Evolutionary conservation across 1,284 basidiomycete genomes (phyloP).

Genomic region (Ustilago esculenta): DNA sequence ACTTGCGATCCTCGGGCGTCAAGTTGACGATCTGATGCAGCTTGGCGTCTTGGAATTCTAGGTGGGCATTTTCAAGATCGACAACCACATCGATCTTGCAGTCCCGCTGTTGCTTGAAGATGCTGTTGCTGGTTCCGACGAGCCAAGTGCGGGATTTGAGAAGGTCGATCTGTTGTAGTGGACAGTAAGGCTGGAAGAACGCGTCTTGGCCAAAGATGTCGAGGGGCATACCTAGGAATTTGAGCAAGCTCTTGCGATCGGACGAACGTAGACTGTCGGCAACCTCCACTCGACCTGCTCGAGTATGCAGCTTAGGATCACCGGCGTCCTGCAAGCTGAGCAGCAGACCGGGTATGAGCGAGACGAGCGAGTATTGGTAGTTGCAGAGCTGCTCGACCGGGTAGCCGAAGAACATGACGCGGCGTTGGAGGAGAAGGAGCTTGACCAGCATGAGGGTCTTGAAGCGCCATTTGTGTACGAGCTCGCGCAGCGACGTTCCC

Average conservation of each 20-base stretch:
- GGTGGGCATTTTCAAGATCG: slow-evolving; percentile 70
- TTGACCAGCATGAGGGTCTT: slow-evolving; percentile 93
- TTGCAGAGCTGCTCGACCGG: slow-evolving; percentile 96
- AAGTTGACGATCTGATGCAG: slow-evolving; percentile 81
- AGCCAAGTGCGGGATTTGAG: slow-evolving; percentile 84
- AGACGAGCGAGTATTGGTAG: slow-evolving; percentile 89
- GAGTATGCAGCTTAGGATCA: slow-evolving; percentile 79
- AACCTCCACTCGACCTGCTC: slow-evolving; percentile 16
- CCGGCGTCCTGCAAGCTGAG: slow-evolving; percentile 90
- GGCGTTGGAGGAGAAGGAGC: slow-evolving; percentile 82
- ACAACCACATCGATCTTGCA: slow-evolving; percentile 83
- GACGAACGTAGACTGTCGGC: slow-evolving; percentile 81
- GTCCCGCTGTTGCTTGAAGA: slow-evolving; percentile 91
- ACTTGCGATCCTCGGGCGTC: slow-evolving; percentile 92
- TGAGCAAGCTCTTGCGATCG: slow-evolving; percentile 87
- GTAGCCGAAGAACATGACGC: slow-evolving; percentile 93
- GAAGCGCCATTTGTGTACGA: slow-evolving; percentile 92
- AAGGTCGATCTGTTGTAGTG: slow-evolving; percentile 92
- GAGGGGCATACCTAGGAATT: slow-evolving; percentile 89
- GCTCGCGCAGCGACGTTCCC: slow-evolving; percentile 89
- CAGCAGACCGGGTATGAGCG: slow-evolving; percentile 73
- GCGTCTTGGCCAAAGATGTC: slow-evolving; percentile 75
- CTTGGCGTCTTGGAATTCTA: slow-evolving; percentile 73
- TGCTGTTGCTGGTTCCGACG: slow-evolving; percentile 88
- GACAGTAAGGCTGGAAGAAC: slow-evolving; percentile 98